Conservation (phyloP, 768 basidiomycete species). For the Cystobasidium tubakii region DNA sequence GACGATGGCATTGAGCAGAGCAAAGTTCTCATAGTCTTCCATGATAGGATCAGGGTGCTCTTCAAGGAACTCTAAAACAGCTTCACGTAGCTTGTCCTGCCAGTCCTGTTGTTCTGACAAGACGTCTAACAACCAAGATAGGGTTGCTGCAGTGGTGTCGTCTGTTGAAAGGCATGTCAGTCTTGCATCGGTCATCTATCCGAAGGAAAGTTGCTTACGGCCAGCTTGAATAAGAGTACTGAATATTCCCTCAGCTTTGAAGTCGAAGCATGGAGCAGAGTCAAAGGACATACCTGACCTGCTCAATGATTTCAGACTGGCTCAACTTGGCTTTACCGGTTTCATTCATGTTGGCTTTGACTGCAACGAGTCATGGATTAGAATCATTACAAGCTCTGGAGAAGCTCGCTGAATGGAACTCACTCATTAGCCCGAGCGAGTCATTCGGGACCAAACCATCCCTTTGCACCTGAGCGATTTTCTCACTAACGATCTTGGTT, state of each 20-base stretch:
- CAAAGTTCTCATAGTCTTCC: slow-evolving; percentile 1
- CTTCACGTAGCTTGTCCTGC: slow-evolving; percentile 10
- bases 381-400: neutral
- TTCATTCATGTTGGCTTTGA: slow-evolving; percentile 27
- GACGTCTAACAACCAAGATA: slow-evolving; percentile 4
- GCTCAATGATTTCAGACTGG: slow-evolving; percentile 11
- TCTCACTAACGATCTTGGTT: slow-evolving; percentile 5
- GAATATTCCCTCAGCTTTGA: too few relatives aligned
- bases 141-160: slow-evolving; percentile 3
- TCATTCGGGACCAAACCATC: slow-evolving; percentile 5
- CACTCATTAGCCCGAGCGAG: slow-evolving; percentile 5
- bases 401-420: neutral
- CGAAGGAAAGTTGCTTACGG: neutral
- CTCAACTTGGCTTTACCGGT: slow-evolving; percentile 22
- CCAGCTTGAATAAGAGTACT: slow-evolving; percentile 9
- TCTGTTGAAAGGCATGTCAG: neutral
- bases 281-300: slow-evolving; percentile 5
- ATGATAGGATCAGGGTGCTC: neutral
- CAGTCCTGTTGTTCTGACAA: neutral
- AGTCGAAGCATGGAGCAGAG: too few relatives aligned
- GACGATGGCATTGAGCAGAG: neutral
- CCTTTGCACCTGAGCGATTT: neutral
- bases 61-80: neutral
- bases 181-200: neutral
- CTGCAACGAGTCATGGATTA: neutral